phyloP scores from a whole-genome alignment of 148 eudicot genomes.

The Arbutus unedo region DNA sequence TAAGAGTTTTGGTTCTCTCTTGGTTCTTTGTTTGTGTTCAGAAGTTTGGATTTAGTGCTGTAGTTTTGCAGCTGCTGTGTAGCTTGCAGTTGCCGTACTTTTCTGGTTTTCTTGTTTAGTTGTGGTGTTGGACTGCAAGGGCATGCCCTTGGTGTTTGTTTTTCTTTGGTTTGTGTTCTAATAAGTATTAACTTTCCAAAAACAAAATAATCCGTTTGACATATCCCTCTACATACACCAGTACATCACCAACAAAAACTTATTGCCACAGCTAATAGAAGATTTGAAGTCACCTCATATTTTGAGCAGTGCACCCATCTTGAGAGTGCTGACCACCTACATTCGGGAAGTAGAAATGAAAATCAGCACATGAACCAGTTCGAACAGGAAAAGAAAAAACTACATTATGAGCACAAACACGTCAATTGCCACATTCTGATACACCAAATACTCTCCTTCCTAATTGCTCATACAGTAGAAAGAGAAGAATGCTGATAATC shows the following conservation, averaged over 20 bases:
- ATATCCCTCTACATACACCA: not conserved
- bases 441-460: not conserved
- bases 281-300: constrained; percentile 51
- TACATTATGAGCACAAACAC: not conserved
- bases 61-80: too few species aligned
- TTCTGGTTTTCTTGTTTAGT: too few species aligned
- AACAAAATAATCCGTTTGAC: not conserved
- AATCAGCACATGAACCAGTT: constrained; percentile 1
- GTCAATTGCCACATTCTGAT: not conserved
- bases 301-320: constrained; percentile 73
- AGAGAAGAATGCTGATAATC: not conserved
- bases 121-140: too few species aligned
- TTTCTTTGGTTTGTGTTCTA: not conserved
- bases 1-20: too few species aligned
- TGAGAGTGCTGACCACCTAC: constrained; percentile 62
- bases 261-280: not conserved
- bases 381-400: not conserved
- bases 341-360: not conserved
- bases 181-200: not conserved
- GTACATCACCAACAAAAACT: not conserved
- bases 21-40: too few species aligned
- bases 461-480: not conserved
- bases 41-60: too few species aligned
- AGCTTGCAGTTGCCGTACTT: too few species aligned
- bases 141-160: not conserved